A percentile compares a stretch with the other conserved stretches of the same genome.
Conservation (phyloP, 352 stramenopile genomes). For the Globisporangium splendens region DNA sequence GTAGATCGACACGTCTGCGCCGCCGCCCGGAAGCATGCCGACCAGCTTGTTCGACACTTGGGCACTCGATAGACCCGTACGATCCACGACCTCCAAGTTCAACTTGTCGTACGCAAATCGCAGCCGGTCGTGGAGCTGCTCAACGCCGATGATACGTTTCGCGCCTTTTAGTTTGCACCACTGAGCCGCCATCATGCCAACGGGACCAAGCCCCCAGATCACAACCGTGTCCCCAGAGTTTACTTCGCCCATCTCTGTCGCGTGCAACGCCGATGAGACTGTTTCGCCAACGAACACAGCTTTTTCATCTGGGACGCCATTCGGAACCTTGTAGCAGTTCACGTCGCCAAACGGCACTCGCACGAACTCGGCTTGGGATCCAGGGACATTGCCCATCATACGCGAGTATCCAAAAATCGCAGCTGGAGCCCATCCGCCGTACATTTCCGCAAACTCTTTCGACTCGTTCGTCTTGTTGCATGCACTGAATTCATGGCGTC, state of each 20-base stretch:
- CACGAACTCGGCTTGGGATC: slow-evolving; percentile 71
- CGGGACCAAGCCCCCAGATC: slow-evolving; percentile 65
- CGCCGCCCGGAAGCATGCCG: slow-evolving; percentile 40
- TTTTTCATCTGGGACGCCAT: slow-evolving; percentile 53
- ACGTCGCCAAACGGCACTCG: slow-evolving; percentile 68
- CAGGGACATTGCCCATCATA: slow-evolving; percentile 54
- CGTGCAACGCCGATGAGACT: slow-evolving; percentile 50
- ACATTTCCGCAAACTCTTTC: slow-evolving; percentile 58
- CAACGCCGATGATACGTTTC: slow-evolving; percentile 56
- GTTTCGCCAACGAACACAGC: slow-evolving; percentile 66
- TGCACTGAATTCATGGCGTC: slow-evolving; percentile 46
- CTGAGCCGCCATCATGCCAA: slow-evolving; percentile 49
- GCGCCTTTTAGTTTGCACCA: slow-evolving; percentile 67
- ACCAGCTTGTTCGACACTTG: slow-evolving; percentile 50
- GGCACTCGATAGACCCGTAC: slow-evolving; percentile 34
- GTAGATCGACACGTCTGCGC: slow-evolving; percentile 58
- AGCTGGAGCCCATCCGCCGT: slow-evolving; percentile 58
- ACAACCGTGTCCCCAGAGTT: slow-evolving; percentile 44
- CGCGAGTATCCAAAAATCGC: slow-evolving; percentile 56
- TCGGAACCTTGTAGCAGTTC: slow-evolving; percentile 67
- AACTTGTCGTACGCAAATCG: slow-evolving; percentile 57
- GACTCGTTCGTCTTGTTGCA: slow-evolving; percentile 78
- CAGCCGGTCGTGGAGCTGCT: slow-evolving; percentile 42
- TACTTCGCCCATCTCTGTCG: slow-evolving; percentile 51
- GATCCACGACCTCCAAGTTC: slow-evolving; percentile 62